A percentile compares a stretch with the other conserved stretches of the same genome.
These are phyloP conservation scores for Lablab purpureus DNA, from an alignment of 306 rosid species.

Conservation along the genomic window DNA sequence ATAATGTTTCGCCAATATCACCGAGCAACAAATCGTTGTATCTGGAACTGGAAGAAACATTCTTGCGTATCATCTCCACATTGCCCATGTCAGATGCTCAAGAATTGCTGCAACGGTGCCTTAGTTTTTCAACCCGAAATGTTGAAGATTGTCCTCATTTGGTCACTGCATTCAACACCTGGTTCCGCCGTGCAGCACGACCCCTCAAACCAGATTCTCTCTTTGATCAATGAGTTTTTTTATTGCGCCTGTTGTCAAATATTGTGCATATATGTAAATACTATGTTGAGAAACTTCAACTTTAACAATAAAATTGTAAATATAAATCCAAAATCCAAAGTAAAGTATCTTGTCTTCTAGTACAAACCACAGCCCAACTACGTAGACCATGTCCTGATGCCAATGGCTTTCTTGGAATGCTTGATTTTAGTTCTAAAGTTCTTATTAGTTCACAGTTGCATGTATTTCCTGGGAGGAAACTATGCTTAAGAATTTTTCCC, in stretches of 20 bases:
- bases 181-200: slow-evolving; percentile 87
- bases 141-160: slow-evolving; percentile 93
- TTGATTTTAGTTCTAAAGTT: not conserved
- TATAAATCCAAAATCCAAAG: not conserved
- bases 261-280: slow-evolving; percentile 55
- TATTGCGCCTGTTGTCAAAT: slow-evolving; percentile 37
- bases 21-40: slow-evolving; percentile 65
- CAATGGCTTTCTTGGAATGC: slow-evolving; percentile 26
- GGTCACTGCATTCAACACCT: slow-evolving; percentile 83
- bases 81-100: slow-evolving; percentile 91
- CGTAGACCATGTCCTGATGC: slow-evolving; percentile 21
- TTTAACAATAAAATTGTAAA: slow-evolving; percentile 45
- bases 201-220: slow-evolving; percentile 51
- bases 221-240: slow-evolving; percentile 39
- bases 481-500: not conserved
- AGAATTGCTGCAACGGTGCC: slow-evolving; percentile 85
- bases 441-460: not conserved
- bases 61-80: slow-evolving; percentile 84
- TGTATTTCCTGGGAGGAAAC: slow-evolving; percentile 14
- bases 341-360: slow-evolving; percentile 4
- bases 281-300: slow-evolving; percentile 37
- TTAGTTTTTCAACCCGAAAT: slow-evolving; percentile 81
- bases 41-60: slow-evolving; percentile 84
- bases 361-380: not conserved
- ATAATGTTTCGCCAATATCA: slow-evolving; percentile 73